These are phyloP conservation scores for Fistulifera pelliculosa DNA, from an alignment of 108 stramenopile species.

Conservation along the genomic window DNA sequence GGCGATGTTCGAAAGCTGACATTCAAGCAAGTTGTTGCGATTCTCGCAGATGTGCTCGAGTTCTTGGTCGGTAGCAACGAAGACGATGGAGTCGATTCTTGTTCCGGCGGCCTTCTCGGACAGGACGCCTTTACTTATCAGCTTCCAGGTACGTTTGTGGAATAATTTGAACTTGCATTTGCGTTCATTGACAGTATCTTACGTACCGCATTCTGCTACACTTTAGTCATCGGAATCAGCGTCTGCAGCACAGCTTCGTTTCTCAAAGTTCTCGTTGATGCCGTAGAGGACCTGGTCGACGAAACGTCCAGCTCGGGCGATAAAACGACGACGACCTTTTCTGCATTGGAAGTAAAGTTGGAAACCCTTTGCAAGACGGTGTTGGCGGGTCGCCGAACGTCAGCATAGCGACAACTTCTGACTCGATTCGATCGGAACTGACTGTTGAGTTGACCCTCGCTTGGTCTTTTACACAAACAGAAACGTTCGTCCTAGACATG, in stretches of 20 bases:
- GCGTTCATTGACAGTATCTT: no score
- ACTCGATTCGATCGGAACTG: constrained; percentile 10
- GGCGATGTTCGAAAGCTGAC: constrained; percentile 22
- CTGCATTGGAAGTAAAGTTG: constrained; percentile 13
- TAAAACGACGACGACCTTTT: constrained; percentile 7
- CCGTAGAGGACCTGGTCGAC: constrained; percentile 8
- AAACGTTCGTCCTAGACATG: constrained; percentile 15
- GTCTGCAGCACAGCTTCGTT: constrained; percentile 3
- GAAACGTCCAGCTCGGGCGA: constrained; percentile 6
- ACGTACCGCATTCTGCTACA: no score
- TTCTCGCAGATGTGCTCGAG: constrained; percentile 13
- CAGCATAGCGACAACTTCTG: constrained; percentile 1
- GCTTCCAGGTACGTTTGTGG: constrained; percentile 17
- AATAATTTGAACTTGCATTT: no score
- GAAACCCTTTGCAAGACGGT: constrained; percentile 16
- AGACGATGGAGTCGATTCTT: constrained; percentile 25
- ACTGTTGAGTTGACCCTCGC: constrained; percentile 9
- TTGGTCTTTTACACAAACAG: constrained; percentile 1
- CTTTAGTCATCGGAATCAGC: constrained; percentile 1
- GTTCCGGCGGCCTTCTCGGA: constrained; percentile 34
- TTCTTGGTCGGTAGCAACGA: constrained; percentile 16
- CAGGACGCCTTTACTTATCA: constrained; percentile 16
- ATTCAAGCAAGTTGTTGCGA: constrained; percentile 20
- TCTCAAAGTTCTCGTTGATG: constrained; percentile 8
- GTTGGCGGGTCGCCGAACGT: constrained; percentile 16